These are phyloP conservation scores for Monosporascus sp. DNA, from an alignment of 2,329 filamentous ascomycete genomes.

Conservation along the genomic window DNA sequence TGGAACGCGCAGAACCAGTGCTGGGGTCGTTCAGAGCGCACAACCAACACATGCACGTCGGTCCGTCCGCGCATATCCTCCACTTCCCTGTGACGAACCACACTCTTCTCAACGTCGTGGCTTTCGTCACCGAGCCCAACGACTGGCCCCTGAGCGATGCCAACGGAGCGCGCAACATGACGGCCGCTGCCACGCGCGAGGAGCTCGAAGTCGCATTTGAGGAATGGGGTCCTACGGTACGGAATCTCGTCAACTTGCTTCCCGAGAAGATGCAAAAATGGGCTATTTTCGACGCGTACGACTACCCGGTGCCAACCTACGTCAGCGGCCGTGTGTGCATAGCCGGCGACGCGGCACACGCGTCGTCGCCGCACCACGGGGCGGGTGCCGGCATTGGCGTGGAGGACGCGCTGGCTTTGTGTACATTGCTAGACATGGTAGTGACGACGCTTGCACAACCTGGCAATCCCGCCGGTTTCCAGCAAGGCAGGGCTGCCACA, in stretches of 20 bases:
- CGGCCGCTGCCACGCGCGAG: slow-evolving; percentile 7
- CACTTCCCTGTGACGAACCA: slow-evolving; percentile 17
- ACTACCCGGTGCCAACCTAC: slow-evolving; percentile 14
- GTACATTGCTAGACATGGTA: slow-evolving; percentile 37
- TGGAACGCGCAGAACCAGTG: slow-evolving; percentile 31
- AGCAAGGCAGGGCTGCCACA: slow-evolving; percentile 5
- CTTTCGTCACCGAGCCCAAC: slow-evolving; percentile 13
- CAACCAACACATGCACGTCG: slow-evolving; percentile 17
- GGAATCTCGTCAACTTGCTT: slow-evolving; percentile 11
- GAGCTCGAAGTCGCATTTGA: slow-evolving; percentile 12
- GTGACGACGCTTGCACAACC: slow-evolving; percentile 2
- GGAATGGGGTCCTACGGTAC: slow-evolving; percentile 13
- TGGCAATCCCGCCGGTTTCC: neutral
- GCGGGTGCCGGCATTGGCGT: slow-evolving; percentile 22
- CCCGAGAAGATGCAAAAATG: slow-evolving; percentile 17
- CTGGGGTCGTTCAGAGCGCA: slow-evolving; percentile 8
- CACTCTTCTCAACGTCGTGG: slow-evolving; percentile 16
- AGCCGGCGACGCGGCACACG: slow-evolving; percentile 19
- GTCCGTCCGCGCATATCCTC: slow-evolving; percentile 16
- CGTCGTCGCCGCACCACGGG: slow-evolving; percentile 16
- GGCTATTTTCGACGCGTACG: slow-evolving; percentile 19
- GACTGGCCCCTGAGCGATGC: slow-evolving; percentile 14
- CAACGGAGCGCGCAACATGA: slow-evolving; percentile 7
- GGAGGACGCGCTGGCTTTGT: slow-evolving; percentile 35
- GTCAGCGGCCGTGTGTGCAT: slow-evolving; percentile 12